Base-by-base conservation (phyloP, 768 basidiomycete genomes). In the Russula compacta region DNA sequence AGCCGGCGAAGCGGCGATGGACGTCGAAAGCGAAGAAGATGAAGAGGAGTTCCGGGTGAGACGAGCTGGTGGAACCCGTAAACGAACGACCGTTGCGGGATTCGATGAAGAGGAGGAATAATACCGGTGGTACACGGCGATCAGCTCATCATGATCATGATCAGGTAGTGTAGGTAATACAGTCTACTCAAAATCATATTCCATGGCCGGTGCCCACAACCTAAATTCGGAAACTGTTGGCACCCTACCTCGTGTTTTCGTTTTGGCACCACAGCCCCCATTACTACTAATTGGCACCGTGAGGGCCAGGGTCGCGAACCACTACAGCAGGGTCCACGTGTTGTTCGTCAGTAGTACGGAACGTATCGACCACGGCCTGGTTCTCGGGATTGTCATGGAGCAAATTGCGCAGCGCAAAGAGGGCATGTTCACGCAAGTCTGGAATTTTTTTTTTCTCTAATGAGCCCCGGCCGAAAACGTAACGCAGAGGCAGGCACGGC, bases 361-460 rank as follows among this genome's bases (percentile, higher is more conserved):
- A 81, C 56, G 81, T 81, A 59, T 85, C 80, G 50, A 98, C 86
- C 44, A 91, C 77, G 2, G 77, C 79, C 72, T 98, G 92, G 67
- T 92, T 97, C 61, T 86, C 87, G 33, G 72, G 64, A 71, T 97
- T 97, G 40, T 79, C 77, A 65, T 86, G 78, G 58, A 98, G 78
- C 11, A 95, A 72, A 71, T 89, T 91, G 47, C 83, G 83, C 19
- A 97, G 76, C 19, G 92, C 81, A 65, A 97, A 85, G 44, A 98
- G 82, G 2, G 94, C 92, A 69, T 97, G 91, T 74, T 98, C 95
- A 19, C 92, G 86, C 50, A 98, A 75, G 73, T 92, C 95, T 93
- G 69, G 38, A 57, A 44, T 15, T 36, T 67, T 52, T 10, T 57
- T 67, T 7, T 36, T 67, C 52, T 10, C 56, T 67, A 6, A 54